Conservation (phyloP, 495 filamentous ascomycete species). For the Xeromyces bisporus region DNA sequence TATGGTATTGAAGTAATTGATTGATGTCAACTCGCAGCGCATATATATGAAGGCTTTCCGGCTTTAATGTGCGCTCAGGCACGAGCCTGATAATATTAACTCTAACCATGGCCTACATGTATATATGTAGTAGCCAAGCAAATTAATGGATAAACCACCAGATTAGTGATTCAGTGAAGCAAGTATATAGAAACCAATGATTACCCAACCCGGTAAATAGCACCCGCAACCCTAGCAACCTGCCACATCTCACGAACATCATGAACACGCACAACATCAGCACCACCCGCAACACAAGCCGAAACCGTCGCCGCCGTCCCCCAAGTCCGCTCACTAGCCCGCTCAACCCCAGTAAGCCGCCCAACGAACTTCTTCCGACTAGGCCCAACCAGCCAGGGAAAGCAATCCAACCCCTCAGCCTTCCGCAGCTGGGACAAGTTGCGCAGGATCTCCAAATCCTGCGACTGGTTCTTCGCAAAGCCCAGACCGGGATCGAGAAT, state of each 20-base stretch:
- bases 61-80: too few species aligned
- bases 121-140: too few species aligned
- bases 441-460: constrained; percentile 68
- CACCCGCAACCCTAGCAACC: constrained; percentile 80
- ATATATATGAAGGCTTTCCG: too few species aligned
- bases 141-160: neutral
- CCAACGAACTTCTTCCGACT: constrained; percentile 89
- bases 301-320: constrained; percentile 83
- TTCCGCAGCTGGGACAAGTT: constrained; percentile 43
- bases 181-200: neutral
- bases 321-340: constrained; percentile 48
- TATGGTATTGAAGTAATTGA: too few species aligned
- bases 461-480: constrained; percentile 67
- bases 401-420: constrained; percentile 42
- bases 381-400: constrained; percentile 82
- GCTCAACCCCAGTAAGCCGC: constrained; percentile 58
- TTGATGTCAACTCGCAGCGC: too few species aligned
- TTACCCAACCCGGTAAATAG: constrained; percentile 47
- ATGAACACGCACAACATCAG: constrained; percentile 89
- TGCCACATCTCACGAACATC: constrained; percentile 82
- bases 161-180: too few species aligned
- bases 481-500: constrained; percentile 89
- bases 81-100: too few species aligned
- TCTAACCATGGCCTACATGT: too few species aligned
- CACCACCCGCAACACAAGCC: constrained; percentile 76